Evolutionary conservation across 2,329 filamentous ascomycete species (phyloP), one percentile per base, ranked within the genome.

Genomic region (Aspergillus fischeri): DNA sequence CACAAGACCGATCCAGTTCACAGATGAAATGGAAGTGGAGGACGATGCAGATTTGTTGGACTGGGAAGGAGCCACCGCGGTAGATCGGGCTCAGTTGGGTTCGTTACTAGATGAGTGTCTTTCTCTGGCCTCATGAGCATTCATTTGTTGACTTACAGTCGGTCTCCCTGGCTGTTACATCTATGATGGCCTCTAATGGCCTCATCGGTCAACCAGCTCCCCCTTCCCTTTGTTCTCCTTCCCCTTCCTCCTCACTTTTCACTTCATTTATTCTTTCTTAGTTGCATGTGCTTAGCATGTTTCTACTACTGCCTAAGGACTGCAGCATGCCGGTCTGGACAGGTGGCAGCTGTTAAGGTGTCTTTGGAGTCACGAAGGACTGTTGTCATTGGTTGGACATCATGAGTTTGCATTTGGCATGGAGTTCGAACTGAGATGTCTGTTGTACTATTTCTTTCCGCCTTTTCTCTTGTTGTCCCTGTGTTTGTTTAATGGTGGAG

Each of bases 1-100:
- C 24, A 60, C 64, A 44, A 63, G 65, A 42, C 56, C 59, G 24
- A 59, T 53, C 41, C 62, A 65, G 35, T 62, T 60, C 27, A 24
- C 58, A 25, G 74, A 76, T 25, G 71, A 71, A 54, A 76, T 77
- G 75, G 74, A 77, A 27, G 52, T 76, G 50, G 75, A 77, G 28
- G 75, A 76, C 27, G 75, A 76, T 52, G 60, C 58, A 14, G 69
- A 70, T 17, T 69, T 65, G 51, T 69, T 65, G 51, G 73, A 72
- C 28, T 77, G 75, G 74, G 75, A 77, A 58, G 73, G 74, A 27
- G 73, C 66, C 35, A 67, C 68, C 29, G 51, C 62, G 38, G 62
- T 63, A 47, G 75, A 77, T 56, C 69, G 70, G 51, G 68, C 73
- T 27, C 75, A 77, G 42, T 58, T 77, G 54, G 68, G 66, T 55